These are phyloP conservation scores for Citrus maxima DNA, from an alignment of 345 rosid species.

Conservation along the genomic window DNA sequence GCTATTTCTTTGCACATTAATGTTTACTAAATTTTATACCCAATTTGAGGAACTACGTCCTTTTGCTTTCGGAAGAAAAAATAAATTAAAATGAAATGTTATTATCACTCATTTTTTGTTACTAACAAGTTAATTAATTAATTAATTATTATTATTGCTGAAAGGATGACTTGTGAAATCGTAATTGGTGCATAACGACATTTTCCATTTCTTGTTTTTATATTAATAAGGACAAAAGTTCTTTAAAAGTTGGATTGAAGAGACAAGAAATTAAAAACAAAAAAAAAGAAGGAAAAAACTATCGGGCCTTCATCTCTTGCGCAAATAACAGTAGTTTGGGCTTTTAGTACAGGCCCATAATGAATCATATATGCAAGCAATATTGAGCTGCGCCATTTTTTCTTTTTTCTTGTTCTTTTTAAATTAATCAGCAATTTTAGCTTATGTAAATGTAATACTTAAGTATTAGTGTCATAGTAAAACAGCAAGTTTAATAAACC, in stretches of 20 bases:
- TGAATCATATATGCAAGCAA: too few relatives aligned
- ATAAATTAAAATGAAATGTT: not conserved
- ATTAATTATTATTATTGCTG: not conserved
- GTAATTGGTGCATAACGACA: not conserved
- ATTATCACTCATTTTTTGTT: not conserved
- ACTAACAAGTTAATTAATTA: too few relatives aligned
- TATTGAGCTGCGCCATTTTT: too few relatives aligned
- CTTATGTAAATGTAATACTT: not conserved
- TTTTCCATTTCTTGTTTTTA: not conserved
- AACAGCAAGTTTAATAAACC: not conserved
- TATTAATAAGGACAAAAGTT: not conserved
- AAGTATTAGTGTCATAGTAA: not conserved
- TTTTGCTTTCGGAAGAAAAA: not conserved
- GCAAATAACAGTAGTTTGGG: not conserved
- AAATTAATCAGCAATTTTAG: not conserved
- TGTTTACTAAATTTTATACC: not conserved
- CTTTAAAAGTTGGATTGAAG: too few relatives aligned
- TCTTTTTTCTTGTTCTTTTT: too few relatives aligned
- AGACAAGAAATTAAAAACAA: too few relatives aligned
- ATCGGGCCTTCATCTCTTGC: not conserved
- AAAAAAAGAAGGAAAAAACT: too few relatives aligned
- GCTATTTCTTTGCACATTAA: not conserved
- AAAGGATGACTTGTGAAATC: not conserved
- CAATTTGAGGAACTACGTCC: not conserved
- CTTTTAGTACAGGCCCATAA: not conserved